These are phyloP conservation scores for Xylariaceae sp. DNA, from an alignment of 2,329 filamentous ascomycete genomes.

Conservation along the genomic window DNA sequence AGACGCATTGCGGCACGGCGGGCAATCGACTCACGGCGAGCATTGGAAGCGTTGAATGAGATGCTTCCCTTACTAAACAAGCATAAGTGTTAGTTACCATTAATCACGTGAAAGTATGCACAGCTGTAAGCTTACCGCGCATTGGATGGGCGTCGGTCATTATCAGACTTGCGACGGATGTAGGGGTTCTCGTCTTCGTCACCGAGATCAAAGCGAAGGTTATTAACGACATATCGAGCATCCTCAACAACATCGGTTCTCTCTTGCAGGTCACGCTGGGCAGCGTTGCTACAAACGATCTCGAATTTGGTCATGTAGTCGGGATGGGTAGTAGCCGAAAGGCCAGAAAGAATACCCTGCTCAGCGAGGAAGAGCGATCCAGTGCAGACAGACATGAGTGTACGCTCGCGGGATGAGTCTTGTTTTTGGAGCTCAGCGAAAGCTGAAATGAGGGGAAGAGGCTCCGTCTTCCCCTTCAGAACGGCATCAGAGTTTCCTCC, in stretches of 20 bases:
- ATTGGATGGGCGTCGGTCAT: slow-evolving; percentile 64
- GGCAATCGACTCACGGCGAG: slow-evolving; percentile 78
- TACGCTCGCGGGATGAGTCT: slow-evolving; percentile 80
- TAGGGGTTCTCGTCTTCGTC: slow-evolving; percentile 85
- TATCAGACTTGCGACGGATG: slow-evolving; percentile 75
- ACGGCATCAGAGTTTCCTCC: slow-evolving; percentile 71
- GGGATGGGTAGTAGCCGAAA: slow-evolving; percentile 82
- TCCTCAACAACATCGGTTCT: slow-evolving; percentile 84
- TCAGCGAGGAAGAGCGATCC: slow-evolving; percentile 79
- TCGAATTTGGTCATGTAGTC: slow-evolving; percentile 82
- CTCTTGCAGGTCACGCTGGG: slow-evolving; percentile 72
- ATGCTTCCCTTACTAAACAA: slow-evolving; percentile 78
- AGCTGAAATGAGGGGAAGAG: slow-evolving; percentile 73
- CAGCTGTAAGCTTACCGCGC: slow-evolving; percentile 57
- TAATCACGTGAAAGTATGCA: not conserved
- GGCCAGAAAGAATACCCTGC: slow-evolving; percentile 76
- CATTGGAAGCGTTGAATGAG: slow-evolving; percentile 76
- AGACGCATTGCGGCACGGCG: slow-evolving; percentile 78
- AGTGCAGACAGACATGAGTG: slow-evolving; percentile 79
- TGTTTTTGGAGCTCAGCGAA: slow-evolving; percentile 81
- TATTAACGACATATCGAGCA: slow-evolving; percentile 86
- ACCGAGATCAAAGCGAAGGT: slow-evolving; percentile 83
- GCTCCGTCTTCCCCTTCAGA: slow-evolving; percentile 71
- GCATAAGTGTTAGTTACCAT: slow-evolving; percentile 30
- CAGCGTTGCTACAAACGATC: slow-evolving; percentile 77